Conservation (phyloP, 2,329 filamentous ascomycete species). For the Trichoderma atroviride region DNA sequence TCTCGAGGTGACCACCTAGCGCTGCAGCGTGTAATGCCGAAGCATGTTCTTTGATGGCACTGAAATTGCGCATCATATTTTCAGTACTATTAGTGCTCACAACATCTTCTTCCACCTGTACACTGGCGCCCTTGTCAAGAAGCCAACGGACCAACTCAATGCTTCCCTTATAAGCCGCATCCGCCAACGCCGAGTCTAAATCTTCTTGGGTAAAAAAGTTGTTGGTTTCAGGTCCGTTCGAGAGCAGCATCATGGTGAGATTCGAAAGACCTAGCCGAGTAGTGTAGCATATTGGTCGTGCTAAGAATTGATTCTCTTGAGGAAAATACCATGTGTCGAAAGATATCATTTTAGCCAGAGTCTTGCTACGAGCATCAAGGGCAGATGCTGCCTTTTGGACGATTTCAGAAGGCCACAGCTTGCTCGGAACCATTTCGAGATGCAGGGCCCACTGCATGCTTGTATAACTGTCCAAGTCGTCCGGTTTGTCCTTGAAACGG, state of each 20-base stretch:
- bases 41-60: no score
- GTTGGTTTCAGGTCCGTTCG: neutral
- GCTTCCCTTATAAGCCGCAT: neutral
- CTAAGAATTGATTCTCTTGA: neutral
- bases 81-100: neutral
- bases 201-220: conserved; percentile 1
- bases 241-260: neutral
- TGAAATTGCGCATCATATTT: neutral
- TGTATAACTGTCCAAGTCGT: neutral
- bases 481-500: neutral
- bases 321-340: neutral
- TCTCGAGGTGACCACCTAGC: neutral
- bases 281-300: neutral
- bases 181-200: neutral
- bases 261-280: neutral
- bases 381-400: neutral
- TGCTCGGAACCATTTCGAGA: conserved; percentile 3
- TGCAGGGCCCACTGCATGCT: neutral
- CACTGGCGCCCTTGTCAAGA: conserved; percentile 6
- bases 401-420: neutral
- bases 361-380: neutral
- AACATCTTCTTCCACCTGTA: neutral
- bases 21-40: neutral
- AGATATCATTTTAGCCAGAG: neutral
- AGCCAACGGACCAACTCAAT: neutral